Base-by-base conservation (phyloP, 1,284 basidiomycete genomes). In the Puccinia horiana region DNA sequence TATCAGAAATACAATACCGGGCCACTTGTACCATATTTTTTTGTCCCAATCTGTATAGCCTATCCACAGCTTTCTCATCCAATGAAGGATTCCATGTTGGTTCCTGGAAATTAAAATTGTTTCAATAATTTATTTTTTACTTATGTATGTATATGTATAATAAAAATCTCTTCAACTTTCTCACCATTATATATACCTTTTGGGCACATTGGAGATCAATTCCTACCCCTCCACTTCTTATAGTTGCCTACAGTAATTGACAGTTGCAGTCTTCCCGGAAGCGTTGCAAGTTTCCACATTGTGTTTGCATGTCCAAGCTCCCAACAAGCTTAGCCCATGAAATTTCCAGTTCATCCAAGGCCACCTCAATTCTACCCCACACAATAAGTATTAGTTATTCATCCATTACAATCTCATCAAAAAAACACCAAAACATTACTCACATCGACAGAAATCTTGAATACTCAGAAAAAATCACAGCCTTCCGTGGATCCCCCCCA, bases 1-100 rank as follows among this genome's bases (percentile, higher is more conserved):
- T n/a, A n/a, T n/a, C n/a, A n/a, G n/a, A n/a, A n/a, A n/a, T n/a
- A n/a, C n/a, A n/a, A n/a, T n/a, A 67, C 8, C 63, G 20, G 23
- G 40, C 63, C 9, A 67, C 40, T 23, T 67, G 63, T 37, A 67
- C 32, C 14, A 6, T 67, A 6, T 9, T 9, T 20, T n/a, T 67
- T 42, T 67, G 32, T n/a, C 63, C 63, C 16, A 67, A 40, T 23
- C 63, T 35, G 23, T 67, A 67, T 23, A 67, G 63, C 23, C 63
- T 37, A 40, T 67, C 63, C 11, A 67, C 26, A 26, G 63, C 63
- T 40, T 67, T 32, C 26, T 67, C 63, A 12, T 67, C 63, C n/a
- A n/a, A n/a, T n/a, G n/a, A n/a, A n/a, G n/a, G n/a, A n/a, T n/a
- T n/a, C n/a, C n/a, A n/a, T n/a, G 35, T 40, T 14, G 63, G 63